Base-by-base conservation (phyloP, 371 early-diverging fungal genomes). In the Edhazardia aedis region DNA sequence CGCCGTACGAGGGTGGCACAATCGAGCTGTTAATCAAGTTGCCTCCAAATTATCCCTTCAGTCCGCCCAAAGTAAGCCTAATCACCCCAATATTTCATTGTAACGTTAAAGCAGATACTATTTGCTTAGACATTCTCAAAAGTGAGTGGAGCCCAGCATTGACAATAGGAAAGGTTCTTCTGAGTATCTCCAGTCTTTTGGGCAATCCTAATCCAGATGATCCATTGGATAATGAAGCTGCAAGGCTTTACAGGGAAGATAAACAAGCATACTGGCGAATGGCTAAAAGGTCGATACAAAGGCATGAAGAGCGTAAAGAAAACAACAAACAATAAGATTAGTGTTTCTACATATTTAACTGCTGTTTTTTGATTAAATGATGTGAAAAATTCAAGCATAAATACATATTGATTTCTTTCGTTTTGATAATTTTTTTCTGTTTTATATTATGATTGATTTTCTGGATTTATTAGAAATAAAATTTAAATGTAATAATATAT, bases 101-200 rank as follows among this genome's bases (percentile, higher is more conserved):
- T 30, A 98, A 98, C 71, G 93, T 98, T 58, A 88, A 91, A 11
- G 85, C 86, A 39, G 93, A 92, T 38, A 84, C 88, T 56, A 84
- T 98, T 33, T 98, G 99, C 64, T 71, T 98, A 42, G 95, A 95
- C 70, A 89, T 98, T 56, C 76, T 98, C 56, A 83, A 95, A 52
- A 89, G 88, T 64, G 89, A 93, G 67, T 98, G 99, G 99, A 90
- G 86, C 53, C 95, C 99, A 2, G 99, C 94, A 9, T 75, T 94
- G 26, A 88, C 85, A 57, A 76, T 98, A 55, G 83, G 86, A 66
- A 80, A 91, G 33, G 82, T 94, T 28, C 67, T 94, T 44, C 80
- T 96, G 39, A 91, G 92, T 4, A 75, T 96, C 53, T 84, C 86
- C 64, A 85, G 86, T 62, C 71, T 95, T 33, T 82, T 98, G 59